Conservation (phyloP, 306 rosid genomes). For the Ceratonia siliqua region DNA sequence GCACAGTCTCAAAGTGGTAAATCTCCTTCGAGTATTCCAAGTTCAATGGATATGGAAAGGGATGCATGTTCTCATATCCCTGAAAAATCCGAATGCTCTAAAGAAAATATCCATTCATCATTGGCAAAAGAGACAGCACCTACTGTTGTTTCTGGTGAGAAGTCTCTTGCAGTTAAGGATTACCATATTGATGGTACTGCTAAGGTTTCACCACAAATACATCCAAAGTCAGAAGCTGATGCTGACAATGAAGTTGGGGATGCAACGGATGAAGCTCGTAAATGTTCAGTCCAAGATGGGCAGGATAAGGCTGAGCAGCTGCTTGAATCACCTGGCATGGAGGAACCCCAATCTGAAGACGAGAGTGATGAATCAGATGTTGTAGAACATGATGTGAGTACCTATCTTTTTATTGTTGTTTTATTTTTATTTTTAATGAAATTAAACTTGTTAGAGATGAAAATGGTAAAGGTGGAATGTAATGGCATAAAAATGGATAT, state of each 20-base stretch:
- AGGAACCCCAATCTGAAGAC: slow-evolving; percentile 59
- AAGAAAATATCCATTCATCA: slow-evolving; percentile 26
- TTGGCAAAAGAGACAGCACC: slow-evolving; percentile 37
- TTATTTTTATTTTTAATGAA: slow-evolving; percentile 14
- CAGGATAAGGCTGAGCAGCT: slow-evolving; percentile 48
- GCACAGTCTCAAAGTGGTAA: slow-evolving; percentile 12
- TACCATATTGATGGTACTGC: slow-evolving; percentile 26
- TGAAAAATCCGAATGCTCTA: slow-evolving; percentile 30
- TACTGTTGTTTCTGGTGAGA: slow-evolving; percentile 42
- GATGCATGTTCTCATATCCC: not conserved
- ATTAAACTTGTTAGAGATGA: slow-evolving; percentile 9
- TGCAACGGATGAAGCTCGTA: slow-evolving; percentile 42
- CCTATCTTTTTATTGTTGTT: slow-evolving; percentile 6
- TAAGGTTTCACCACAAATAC: slow-evolving; percentile 35
- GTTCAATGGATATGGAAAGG: not conserved
- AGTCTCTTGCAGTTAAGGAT: slow-evolving; percentile 35
- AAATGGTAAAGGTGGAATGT: slow-evolving; percentile 11
- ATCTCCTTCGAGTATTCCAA: not conserved
- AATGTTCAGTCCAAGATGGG: slow-evolving; percentile 45
- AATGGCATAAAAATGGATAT: slow-evolving; percentile 16
- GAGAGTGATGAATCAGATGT: slow-evolving; percentile 86
- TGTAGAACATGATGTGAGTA: slow-evolving; percentile 90
- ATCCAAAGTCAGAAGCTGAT: slow-evolving; percentile 54
- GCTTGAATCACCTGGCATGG: slow-evolving; percentile 44
- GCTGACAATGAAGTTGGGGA: slow-evolving; percentile 37